phyloP scores from a whole-genome alignment of 306 rosid species.

The Biancaea sappan region DNA sequence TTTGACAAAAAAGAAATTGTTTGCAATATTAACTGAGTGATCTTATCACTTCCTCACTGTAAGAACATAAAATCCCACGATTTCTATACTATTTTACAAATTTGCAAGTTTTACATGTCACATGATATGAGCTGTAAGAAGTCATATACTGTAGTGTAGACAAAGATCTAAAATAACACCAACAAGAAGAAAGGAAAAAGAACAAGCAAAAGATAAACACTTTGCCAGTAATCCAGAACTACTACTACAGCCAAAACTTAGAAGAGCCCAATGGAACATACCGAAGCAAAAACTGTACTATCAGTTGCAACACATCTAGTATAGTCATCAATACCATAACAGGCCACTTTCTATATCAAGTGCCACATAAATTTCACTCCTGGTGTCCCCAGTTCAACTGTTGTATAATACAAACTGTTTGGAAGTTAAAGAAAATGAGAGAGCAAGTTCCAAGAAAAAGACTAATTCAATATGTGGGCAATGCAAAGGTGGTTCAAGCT shows the following conservation, averaged over 20 bases:
- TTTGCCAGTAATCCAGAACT: background rate
- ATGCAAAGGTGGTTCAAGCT: background rate
- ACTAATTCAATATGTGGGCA: constrained; percentile 4
- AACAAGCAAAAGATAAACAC: background rate
- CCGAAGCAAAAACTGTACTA: constrained; percentile 62
- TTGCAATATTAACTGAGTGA: background rate
- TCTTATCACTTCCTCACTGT: background rate
- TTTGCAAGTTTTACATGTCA: background rate
- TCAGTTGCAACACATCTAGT: constrained; percentile 68
- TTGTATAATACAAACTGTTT: constrained; percentile 85
- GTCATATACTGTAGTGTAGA: background rate
- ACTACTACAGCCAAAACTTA: background rate
- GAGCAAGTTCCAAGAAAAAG: background rate
- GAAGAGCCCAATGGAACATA: constrained; percentile 39
- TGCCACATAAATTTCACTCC: constrained; percentile 92
- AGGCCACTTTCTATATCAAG: constrained; percentile 93
- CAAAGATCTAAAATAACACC: background rate
- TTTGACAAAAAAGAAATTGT: background rate
- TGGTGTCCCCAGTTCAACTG: constrained; percentile 88
- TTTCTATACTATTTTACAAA: background rate
- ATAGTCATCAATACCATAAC: constrained; percentile 93
- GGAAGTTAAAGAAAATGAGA: constrained; percentile 22
- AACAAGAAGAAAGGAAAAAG: background rate
- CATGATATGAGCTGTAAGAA: background rate
- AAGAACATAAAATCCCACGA: background rate